Percentiles rank a stretch among this genome's conserved stretches.
These are phyloP conservation scores for Parietaria judaica DNA, from an alignment of 306 rosid genomes.

Conservation along the genomic window DNA sequence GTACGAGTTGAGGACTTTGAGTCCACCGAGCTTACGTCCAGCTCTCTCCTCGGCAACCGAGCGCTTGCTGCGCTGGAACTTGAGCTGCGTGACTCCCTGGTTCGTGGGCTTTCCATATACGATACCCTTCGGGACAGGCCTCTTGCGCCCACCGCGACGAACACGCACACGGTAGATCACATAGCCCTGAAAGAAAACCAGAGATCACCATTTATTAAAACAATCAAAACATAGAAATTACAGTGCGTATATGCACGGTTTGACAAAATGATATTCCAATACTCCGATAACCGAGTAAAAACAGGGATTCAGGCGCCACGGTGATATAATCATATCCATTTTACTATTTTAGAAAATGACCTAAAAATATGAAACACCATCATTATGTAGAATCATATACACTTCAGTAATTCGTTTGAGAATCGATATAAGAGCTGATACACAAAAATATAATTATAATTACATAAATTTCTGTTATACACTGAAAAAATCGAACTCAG, in stretches of 20 bases:
- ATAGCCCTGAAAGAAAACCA: slow-evolving; percentile 44
- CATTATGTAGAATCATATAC: too few relatives aligned
- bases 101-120: slow-evolving; percentile 94
- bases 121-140: slow-evolving; percentile 93
- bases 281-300: too few relatives aligned
- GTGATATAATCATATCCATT: too few relatives aligned
- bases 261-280: too few relatives aligned
- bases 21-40: slow-evolving; percentile 8
- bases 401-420: too few relatives aligned
- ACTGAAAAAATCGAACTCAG: too few relatives aligned
- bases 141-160: slow-evolving; percentile 86
- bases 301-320: too few relatives aligned
- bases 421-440: too few relatives aligned
- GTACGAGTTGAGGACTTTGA: slow-evolving; percentile 20
- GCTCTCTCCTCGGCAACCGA: slow-evolving; percentile 14
- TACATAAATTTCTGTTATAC: too few relatives aligned
- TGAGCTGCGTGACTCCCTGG: slow-evolving; percentile 88
- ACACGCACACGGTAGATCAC: slow-evolving; percentile 83
- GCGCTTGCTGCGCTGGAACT: slow-evolving; percentile 82
- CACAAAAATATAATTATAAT: too few relatives aligned
- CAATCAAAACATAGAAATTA: neutral
- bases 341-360: too few relatives aligned
- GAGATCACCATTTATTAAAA: neutral
- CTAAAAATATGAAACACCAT: too few relatives aligned
- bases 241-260: neutral